Evolutionary conservation across 305 asterid species (phyloP).

Genomic region (Plantago coronopus): DNA sequence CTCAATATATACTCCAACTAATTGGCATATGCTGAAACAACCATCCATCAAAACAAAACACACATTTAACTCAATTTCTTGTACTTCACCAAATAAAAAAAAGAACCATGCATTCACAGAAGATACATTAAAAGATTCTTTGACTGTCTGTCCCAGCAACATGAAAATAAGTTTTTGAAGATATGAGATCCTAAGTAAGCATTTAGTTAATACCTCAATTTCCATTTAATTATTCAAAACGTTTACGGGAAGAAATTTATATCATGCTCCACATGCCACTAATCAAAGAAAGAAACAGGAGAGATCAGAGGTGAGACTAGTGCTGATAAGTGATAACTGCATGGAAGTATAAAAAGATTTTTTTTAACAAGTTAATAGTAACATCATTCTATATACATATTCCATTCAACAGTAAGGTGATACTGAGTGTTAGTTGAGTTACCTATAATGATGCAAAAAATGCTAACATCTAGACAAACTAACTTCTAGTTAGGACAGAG

Average conservation of each 20-base stretch:
- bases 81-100: background rate
- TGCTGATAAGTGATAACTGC: constrained; percentile 24
- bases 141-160: background rate
- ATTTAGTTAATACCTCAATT: background rate
- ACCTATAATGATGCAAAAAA: constrained; percentile 38
- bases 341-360: constrained; percentile 16
- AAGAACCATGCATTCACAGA: background rate
- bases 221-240: background rate
- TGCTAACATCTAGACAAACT: constrained; percentile 45
- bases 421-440: constrained; percentile 38
- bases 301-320: constrained; percentile 9
- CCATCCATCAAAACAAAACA: background rate
- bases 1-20: constrained; percentile 10
- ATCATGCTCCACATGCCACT: constrained; percentile 23
- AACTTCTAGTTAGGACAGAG: constrained; percentile 46
- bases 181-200: background rate
- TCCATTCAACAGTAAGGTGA: constrained; percentile 36
- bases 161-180: constrained; percentile 20
- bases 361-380: constrained; percentile 20
- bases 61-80: background rate
- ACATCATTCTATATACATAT: constrained; percentile 27
- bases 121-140: background rate
- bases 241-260: background rate
- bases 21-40: constrained; percentile 10
- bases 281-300: background rate